These are phyloP conservation scores for Diphasiastrum complanatum DNA, from an alignment of 83 land plant species.

Conservation along the genomic window DNA sequence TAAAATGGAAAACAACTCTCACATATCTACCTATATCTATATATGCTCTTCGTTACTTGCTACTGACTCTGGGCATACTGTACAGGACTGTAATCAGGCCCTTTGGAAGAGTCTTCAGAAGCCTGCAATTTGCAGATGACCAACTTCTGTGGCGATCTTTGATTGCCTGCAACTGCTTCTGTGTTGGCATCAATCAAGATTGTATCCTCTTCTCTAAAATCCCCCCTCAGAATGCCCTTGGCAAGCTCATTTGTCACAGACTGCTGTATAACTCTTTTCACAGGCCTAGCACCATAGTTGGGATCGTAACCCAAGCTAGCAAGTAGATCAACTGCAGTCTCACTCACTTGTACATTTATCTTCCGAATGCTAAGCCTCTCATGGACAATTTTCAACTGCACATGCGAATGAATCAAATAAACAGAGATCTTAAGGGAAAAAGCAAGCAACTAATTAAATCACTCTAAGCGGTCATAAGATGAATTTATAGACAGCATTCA, in stretches of 20 bases:
- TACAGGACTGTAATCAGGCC: no score
- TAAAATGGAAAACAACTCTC: no score
- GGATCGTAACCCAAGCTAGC: slow-evolving; percentile 73
- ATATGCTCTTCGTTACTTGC: no score
- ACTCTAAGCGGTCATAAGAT: no score
- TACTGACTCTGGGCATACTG: no score
- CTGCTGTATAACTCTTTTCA: slow-evolving; percentile 80
- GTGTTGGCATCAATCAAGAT: slow-evolving; percentile 43
- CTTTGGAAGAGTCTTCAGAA: no score
- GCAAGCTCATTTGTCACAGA: slow-evolving; percentile 74
- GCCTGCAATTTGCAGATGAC: slow-evolving; percentile 39
- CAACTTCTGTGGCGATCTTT: slow-evolving; percentile 38
- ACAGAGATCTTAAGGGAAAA: no score
- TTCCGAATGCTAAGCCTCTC: slow-evolving; percentile 64
- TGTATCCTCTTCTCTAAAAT: slow-evolving; percentile 56
- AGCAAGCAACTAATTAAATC: slow-evolving; percentile 1
- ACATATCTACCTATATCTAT: no score
- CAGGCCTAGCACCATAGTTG: slow-evolving; percentile 78
- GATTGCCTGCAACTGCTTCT: slow-evolving; percentile 26
- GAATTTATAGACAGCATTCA: no score
- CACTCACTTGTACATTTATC: slow-evolving; percentile 57
- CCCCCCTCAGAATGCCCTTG: slow-evolving; percentile 58
- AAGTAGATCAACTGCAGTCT: slow-evolving; percentile 51
- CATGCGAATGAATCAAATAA: no score
- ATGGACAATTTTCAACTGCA: slow-evolving; percentile 57